These are phyloP conservation scores for Phalaenopsis equestris DNA, from an alignment of 106 monocot genomes.

Conservation along the genomic window DNA sequence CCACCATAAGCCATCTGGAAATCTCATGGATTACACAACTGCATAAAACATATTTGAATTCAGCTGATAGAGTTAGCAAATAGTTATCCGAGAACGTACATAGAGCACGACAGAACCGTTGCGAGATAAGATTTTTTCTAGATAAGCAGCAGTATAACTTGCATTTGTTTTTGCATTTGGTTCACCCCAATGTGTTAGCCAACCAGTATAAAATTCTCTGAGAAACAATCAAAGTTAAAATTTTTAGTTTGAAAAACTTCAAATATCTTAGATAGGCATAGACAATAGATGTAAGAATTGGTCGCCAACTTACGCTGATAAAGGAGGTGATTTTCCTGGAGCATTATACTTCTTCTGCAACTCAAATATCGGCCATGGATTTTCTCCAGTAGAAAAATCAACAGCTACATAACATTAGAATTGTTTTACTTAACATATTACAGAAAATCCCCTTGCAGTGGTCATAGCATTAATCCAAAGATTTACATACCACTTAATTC, in stretches of 20 bases:
- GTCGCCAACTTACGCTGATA: conserved; percentile 60
- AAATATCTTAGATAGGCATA: neutral
- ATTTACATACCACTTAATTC: neutral
- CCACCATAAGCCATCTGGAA: conserved; percentile 98
- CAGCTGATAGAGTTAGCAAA: neutral
- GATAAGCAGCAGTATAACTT: conserved; percentile 38
- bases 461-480: neutral
- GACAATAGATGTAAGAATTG: neutral
- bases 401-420: conserved; percentile 53
- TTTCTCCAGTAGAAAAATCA: conserved; percentile 88
- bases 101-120: conserved; percentile 95
- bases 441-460: neutral
- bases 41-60: conserved; percentile 5
- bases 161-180: conserved; percentile 64
- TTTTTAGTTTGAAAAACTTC: neutral
- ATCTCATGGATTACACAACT: conserved; percentile 3
- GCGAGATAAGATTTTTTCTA: conserved; percentile 65
- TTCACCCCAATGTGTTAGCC: conserved; percentile 99
- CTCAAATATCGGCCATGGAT: conserved; percentile 76
- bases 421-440: conserved; percentile 2
- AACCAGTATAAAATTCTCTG: conserved; percentile 99
- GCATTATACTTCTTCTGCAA: conserved; percentile 89
- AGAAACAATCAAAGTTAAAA: neutral
- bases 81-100: conserved; percentile 32
- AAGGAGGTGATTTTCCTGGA: conserved; percentile 87